phyloP scores from a whole-genome alignment of 257 asterid genomes.

The Paraleonurus japonicus region DNA sequence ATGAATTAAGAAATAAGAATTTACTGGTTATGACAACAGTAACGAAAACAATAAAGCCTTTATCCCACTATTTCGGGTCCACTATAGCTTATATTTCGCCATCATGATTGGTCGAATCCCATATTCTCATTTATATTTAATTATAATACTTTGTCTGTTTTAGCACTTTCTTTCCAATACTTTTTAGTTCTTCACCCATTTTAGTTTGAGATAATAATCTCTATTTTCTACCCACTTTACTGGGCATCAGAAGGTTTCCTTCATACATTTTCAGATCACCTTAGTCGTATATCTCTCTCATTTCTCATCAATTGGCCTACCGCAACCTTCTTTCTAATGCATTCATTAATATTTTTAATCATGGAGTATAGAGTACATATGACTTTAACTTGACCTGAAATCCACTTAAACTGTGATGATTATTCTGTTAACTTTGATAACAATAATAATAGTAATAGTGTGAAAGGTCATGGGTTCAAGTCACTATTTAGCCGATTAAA shows the following conservation, averaged over 20 bases:
- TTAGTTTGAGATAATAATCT: background rate
- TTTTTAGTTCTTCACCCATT: background rate
- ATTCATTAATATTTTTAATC: background rate
- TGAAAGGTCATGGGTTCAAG: too few relatives aligned
- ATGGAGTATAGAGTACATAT: background rate
- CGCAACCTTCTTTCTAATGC: background rate
- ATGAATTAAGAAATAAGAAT: background rate
- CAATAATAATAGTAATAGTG: background rate
- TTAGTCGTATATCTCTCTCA: background rate
- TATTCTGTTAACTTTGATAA: background rate
- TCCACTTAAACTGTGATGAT: background rate
- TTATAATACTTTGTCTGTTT: background rate
- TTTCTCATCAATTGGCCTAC: background rate
- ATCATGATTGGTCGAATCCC: background rate
- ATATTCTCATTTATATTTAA: background rate
- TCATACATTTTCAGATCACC: background rate
- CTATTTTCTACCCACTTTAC: background rate
- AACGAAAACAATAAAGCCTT: background rate
- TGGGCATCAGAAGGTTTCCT: background rate
- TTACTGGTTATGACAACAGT: background rate
- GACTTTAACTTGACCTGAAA: constrained; percentile 10
- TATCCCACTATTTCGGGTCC: background rate
- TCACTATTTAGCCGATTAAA: too few relatives aligned
- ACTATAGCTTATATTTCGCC: background rate
- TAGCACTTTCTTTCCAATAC: background rate